Conservation (phyloP, 1,139 yeast genomes). For the Geotrichum aggregatum region DNA sequence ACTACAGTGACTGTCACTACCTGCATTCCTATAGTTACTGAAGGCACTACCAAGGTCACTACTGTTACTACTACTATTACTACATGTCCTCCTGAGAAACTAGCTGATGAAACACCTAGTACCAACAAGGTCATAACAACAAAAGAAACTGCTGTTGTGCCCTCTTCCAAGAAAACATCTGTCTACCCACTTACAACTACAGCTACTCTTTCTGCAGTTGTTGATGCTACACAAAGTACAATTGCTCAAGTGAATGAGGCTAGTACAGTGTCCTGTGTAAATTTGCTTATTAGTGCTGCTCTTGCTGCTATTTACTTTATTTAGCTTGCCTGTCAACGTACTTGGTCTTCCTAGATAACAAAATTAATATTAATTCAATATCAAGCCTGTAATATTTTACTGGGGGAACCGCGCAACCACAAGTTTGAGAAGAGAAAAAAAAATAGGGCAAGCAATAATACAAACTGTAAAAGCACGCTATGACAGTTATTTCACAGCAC, state of each 20-base stretch:
- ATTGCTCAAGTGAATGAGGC: constrained; percentile 20
- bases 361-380: no score
- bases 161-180: constrained; percentile 25
- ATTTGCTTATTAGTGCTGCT: constrained; percentile 20
- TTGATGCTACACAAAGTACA: constrained; percentile 26
- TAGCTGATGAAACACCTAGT: no score
- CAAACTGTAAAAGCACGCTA: no score
- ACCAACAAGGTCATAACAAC: constrained; percentile 10
- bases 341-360: no score
- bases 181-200: constrained; percentile 22
- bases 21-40: constrained; percentile 30
- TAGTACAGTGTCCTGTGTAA: constrained; percentile 20
- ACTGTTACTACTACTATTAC: constrained; percentile 26
- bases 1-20: constrained; percentile 40
- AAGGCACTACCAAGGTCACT: constrained; percentile 28
- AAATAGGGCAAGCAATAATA: no score
- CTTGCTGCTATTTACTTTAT: constrained; percentile 10
- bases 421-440: no score
- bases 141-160: constrained; percentile 22
- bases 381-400: no score
- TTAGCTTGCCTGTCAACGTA: neutral
- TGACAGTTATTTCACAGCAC: no score
- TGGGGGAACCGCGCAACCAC: no score
- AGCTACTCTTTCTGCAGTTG: constrained; percentile 19
- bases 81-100: constrained; percentile 22